Evolutionary conservation across 2,329 filamentous ascomycete species (phyloP), one percentile per base, ranked within the genome.

Genomic region (Gnomoniopsis sp.): DNA sequence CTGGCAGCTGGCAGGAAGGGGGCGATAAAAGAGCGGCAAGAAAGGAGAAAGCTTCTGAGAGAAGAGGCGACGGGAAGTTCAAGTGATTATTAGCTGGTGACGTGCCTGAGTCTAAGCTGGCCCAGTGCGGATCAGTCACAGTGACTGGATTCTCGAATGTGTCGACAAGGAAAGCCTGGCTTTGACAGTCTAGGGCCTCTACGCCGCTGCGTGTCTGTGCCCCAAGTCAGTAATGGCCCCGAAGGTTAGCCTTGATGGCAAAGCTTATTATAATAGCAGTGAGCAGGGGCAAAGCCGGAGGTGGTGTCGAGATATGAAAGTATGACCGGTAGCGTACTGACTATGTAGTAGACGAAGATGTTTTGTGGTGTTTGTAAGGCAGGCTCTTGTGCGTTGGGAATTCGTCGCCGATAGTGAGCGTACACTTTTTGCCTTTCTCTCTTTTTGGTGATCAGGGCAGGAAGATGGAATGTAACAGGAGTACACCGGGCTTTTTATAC

Each of bases 101-200:
- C 46, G 44, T 38, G 50, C 50, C 50, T 48, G 50, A 47, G 38
- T 15, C 55, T 8, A 30, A 30, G 26, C 8, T 30, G 26, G 26
- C 26, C 26, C 58, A 33, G 46, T 30, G 55, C 44, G 49, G 54
- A 50, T 57, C 54, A 43, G 49, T 54, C 10, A 33, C 23, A 55
- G n/a, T 48, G 33, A 22, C 11, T 52, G 22, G 43, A 36, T 52
- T 12, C 22, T 41, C 26, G 43, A 21, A 19, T n/a, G 11, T 36
- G 21, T 56, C 26, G 49, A 61, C 43, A 53, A 57, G 58, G 54
- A 49, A 56, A 61, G 57, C 44, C 53, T 57, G 58, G 46, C 46
- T 50, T 47, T 33, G 11, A 10, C n/a, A 17, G 38, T 22, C 19
- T 26, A 26, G 19, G 14, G 44, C 26, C 26, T 11, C 8, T 44